Evolutionary conservation across 73 alveolate genomes (phyloP), one percentile per base, ranked within the genome.

Genomic region (Tetrahymena thermophila): DNA sequence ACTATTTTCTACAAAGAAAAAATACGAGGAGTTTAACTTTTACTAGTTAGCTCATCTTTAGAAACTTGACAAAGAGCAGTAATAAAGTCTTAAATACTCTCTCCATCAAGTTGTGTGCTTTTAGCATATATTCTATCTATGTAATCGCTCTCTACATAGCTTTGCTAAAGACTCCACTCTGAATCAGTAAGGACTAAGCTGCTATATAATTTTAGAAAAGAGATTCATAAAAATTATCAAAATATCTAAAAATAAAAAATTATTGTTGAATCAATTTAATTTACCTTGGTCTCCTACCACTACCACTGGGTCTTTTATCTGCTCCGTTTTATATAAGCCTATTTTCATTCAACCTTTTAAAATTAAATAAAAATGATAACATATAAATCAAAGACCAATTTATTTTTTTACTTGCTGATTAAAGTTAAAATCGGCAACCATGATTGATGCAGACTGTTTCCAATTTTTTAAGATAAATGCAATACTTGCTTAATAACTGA

Each of bases 1-100:
- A 98, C 99, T n/a, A 98, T 94, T 83, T 96, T 96, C 94, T 98
- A 94, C 15, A 98, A 96, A 56, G 98, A 94, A 95, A 98, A 98
- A 56, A 96, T 94, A 43, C 98, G 84, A 31, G 98, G 98, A 21
- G 97, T 96, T 38, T 85, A 17, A 85, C 94, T 97, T 10, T 55
- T 31, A 71, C 94, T 95, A 35, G 85, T 84, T 34, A 98, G 96
- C 94, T 98, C 99, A 56, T 95, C 96, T 95, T 95, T 96, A 0
- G 99, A 98, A 35, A 98, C 97, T 35, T 42, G 71, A 85, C 97
- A 94, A 25, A 98, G 96, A 2, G 94, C 93, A 21, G 38, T 42
- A 34, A 98, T 97, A 94, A 98, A 98, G 31, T 97, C 98, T 25
- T 94, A 83, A 94, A 98, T 98, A 21, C 98, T 97, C n/a, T 96